Base-by-base conservation (phyloP, 352 stramenopile genomes). In the Globisporangium rhizosaccharum region DNA sequence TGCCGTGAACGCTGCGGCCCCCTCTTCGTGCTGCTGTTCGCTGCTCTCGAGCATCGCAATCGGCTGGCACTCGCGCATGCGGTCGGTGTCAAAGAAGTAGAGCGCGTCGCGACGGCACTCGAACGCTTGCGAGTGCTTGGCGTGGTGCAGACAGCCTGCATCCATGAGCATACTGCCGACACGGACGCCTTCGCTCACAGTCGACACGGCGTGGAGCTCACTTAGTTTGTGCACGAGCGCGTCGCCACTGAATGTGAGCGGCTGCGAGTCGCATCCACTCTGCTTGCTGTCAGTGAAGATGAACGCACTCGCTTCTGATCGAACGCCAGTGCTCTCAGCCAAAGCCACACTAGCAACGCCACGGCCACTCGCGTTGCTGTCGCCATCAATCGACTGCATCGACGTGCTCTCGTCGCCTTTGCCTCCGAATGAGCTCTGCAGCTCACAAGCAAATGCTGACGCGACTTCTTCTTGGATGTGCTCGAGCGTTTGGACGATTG, bases 91-190 rank as follows among this genome's bases (percentile, higher is more conserved):
- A 42, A 76, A 76, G 50, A 52, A 63, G 44, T 49, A 63, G 30
- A 51, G n/a, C 39, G 37, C 48, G 6, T 46, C 39, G 7, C 44
- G n/a, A 5, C 17, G 25, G 59, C 66, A 25, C 17, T 64, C 53
- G 36, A 73, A 75, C 0, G 44, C 37, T 1, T 46, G 56, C 8
- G 63, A 26, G 44, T 82, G 73, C 26, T 69, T 70, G 6, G 51
- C 15, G 58, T 86, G 71, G 44, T 82, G 76, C 47, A 86, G 44
- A 6, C 75, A 60, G 0, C 73, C 73, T 0, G 73, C 57, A 33
- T 85, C 75, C 75, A 83, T 79, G 39, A 81, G 65, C 25, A 63
- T 59, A 15, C 79, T 79, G 26, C 76, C 73, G 4, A 86, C 41
- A 0, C 73, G 68, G 2, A 77, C 53, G 4, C 56, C 71, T 58